A percentile compares a stretch with the other conserved stretches of the same genome.
Evolutionary conservation across 345 rosid species (phyloP).

Genomic region (Gossypium longicalyx): DNA sequence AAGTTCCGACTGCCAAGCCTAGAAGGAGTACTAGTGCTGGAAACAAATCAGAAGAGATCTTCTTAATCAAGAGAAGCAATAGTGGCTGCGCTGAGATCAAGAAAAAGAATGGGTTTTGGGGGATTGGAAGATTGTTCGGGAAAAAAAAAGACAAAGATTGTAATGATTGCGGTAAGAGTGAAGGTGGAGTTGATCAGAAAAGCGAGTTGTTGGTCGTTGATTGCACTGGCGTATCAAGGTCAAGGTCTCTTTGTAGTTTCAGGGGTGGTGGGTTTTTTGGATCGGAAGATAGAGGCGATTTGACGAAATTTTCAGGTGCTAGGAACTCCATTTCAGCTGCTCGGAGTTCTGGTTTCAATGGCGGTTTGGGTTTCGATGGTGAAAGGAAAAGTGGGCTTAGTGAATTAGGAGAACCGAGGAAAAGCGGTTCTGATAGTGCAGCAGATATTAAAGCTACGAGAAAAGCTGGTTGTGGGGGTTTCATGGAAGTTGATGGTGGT

Average conservation of each 20-base stretch:
- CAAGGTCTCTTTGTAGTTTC: slow-evolving; percentile 84
- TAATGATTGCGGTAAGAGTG: slow-evolving; percentile 29
- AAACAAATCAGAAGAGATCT: slow-evolving; percentile 41
- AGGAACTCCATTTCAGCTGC: slow-evolving; percentile 68
- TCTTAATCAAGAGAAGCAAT: slow-evolving; percentile 68
- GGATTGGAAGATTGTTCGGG: slow-evolving; percentile 62
- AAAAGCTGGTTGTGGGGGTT: background rate
- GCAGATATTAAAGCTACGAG: background rate
- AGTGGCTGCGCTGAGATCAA: slow-evolving; percentile 85
- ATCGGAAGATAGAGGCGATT: slow-evolving; percentile 56
- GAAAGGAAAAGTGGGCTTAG: slow-evolving; percentile 44
- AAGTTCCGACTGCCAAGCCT: slow-evolving; percentile 32
- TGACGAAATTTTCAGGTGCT: slow-evolving; percentile 46
- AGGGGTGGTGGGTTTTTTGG: slow-evolving; percentile 57
- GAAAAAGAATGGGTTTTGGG: slow-evolving; percentile 69
- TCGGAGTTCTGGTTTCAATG: slow-evolving; percentile 68
- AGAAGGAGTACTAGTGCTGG: background rate
- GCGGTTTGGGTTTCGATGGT: slow-evolving; percentile 51
- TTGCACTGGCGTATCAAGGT: slow-evolving; percentile 68
- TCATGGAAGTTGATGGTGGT: background rate
- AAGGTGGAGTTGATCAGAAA: slow-evolving; percentile 42
- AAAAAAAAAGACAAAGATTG: slow-evolving; percentile 37
- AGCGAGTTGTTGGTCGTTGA: slow-evolving; percentile 75
- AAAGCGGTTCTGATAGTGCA: no score
- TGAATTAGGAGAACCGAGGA: no score